Evolutionary conservation across 2,329 filamentous ascomycete species (phyloP).

Genomic region (Penicillium brevicompactum): DNA sequence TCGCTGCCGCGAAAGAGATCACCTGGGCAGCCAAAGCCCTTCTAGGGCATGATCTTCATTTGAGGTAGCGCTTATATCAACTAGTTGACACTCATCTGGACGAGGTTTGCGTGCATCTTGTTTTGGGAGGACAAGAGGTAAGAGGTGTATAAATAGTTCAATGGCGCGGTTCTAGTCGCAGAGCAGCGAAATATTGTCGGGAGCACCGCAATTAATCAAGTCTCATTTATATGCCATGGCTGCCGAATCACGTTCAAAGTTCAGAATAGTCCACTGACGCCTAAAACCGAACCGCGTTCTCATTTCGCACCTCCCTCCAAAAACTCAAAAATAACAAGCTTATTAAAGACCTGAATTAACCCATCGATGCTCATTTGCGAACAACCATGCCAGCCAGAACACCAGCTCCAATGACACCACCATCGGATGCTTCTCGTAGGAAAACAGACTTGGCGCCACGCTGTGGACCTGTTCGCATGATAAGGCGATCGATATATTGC

Average conservation of each 20-base stretch:
- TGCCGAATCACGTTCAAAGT: slow-evolving; percentile 32
- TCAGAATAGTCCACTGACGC: slow-evolving; percentile 64
- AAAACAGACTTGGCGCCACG: slow-evolving; percentile 54
- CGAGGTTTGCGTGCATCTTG: too few species aligned
- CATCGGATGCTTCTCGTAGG: slow-evolving; percentile 55
- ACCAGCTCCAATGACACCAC: slow-evolving; percentile 59
- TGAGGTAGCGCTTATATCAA: too few species aligned
- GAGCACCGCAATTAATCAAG: neutral
- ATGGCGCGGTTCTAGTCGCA: neutral
- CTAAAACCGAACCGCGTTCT: slow-evolving; percentile 10
- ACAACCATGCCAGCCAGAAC: slow-evolving; percentile 55
- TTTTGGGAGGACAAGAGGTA: too few species aligned
- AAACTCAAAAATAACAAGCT: slow-evolving; percentile 5
- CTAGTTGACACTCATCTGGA: too few species aligned
- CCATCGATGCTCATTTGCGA: slow-evolving; percentile 16
- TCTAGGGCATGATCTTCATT: too few species aligned
- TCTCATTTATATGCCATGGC: slow-evolving; percentile 20
- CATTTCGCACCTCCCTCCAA: slow-evolving; percentile 8
- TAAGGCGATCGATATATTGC: slow-evolving; percentile 62
- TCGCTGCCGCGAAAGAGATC: too few species aligned
- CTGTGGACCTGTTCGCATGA: slow-evolving; percentile 49
- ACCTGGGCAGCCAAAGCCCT: too few species aligned
- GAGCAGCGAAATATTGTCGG: neutral
- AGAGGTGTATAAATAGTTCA: too few species aligned
- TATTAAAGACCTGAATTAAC: neutral